A percentile compares a stretch with the other conserved stretches of the same genome.
Conservation (phyloP, 495 filamentous ascomycete genomes). For the Trichoderma orchidacearum region DNA sequence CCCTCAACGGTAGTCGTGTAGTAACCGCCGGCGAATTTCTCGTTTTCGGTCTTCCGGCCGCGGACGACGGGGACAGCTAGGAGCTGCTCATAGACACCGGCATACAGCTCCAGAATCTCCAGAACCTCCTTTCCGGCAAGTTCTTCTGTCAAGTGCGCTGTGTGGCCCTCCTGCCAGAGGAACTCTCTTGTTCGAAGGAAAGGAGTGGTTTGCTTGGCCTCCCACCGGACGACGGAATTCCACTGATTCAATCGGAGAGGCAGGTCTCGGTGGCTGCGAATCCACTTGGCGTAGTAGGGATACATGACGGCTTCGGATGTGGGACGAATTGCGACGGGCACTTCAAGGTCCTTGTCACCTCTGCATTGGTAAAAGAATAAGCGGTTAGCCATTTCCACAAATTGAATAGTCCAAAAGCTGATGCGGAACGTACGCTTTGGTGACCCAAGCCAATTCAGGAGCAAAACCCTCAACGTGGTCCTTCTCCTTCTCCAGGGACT, state of each 20-base stretch:
- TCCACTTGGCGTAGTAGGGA: constrained; percentile 93
- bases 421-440: constrained; percentile 57
- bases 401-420: not conserved
- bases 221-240: constrained; percentile 97
- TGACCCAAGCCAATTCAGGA: constrained; percentile 97
- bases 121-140: constrained; percentile 71
- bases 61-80: constrained; percentile 89
- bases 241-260: constrained; percentile 91
- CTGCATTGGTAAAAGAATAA: constrained; percentile 16
- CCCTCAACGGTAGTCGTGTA: constrained; percentile 93
- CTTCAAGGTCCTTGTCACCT: constrained; percentile 81
- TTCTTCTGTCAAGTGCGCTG: constrained; percentile 73
- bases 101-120: constrained; percentile 87
- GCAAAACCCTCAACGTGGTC: constrained; percentile 96
- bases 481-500: constrained; percentile 87
- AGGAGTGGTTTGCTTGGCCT: constrained; percentile 94
- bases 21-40: constrained; percentile 91
- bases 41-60: constrained; percentile 82
- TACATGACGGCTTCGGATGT: constrained; percentile 95
- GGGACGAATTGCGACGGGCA: constrained; percentile 88
- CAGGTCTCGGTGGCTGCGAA: constrained; percentile 83
- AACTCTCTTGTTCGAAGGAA: constrained; percentile 91
- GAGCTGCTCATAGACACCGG: constrained; percentile 78
- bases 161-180: constrained; percentile 97
- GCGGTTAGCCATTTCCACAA: constrained; percentile 3